phyloP scores from a whole-genome alignment of 1,284 basidiomycete genomes.

The Leccinum insolens region DNA sequence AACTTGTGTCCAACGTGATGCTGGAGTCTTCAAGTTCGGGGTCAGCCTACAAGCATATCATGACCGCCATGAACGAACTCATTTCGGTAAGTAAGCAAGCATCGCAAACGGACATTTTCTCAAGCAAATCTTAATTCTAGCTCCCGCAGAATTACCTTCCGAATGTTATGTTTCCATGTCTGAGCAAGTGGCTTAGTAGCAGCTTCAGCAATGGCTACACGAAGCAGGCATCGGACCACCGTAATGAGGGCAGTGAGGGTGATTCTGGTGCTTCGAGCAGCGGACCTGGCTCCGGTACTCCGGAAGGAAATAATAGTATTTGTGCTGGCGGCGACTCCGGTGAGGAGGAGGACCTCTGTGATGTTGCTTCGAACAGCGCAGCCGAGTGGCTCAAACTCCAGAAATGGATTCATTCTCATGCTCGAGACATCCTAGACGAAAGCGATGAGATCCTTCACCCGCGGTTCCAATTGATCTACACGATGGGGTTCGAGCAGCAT shows the following conservation, averaged over 20 bases:
- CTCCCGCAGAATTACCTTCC: not conserved
- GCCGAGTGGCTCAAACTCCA: constrained; percentile 17
- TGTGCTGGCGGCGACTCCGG: no score
- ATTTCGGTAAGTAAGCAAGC: not conserved
- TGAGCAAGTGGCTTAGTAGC: not conserved
- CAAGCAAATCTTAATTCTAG: not conserved
- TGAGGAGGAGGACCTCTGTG: no score
- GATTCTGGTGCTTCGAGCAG: not conserved
- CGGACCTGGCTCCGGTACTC: not conserved
- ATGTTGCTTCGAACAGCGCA: no score
- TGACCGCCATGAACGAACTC: not conserved
- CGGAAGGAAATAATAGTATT: no score
- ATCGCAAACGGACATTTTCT: not conserved
- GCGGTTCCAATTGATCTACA: no score
- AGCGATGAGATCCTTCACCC: no score
- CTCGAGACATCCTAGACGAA: no score
- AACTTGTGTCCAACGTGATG: not conserved
- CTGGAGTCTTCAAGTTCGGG: not conserved
- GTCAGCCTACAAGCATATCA: not conserved
- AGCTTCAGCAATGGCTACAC: not conserved
- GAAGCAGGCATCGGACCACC: not conserved
- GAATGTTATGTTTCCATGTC: not conserved
- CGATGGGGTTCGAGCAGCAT: no score
- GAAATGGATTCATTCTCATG: no score
- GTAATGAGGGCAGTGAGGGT: not conserved